Base-by-base conservation (phyloP, 805 yeast species). In the Grigorovia humatica region DNA sequence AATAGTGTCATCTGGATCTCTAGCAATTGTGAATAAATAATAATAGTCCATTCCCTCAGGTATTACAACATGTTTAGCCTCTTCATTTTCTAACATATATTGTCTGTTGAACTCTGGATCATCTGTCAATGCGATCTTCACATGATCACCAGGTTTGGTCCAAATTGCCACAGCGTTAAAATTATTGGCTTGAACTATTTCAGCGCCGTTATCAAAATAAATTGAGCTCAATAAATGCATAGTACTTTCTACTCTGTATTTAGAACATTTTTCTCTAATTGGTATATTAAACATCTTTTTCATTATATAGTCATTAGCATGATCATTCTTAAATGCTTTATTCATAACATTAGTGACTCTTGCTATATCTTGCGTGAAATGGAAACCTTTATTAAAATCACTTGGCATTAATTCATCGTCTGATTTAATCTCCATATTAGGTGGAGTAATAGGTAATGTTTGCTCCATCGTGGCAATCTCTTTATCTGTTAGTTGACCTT, bases 91-190 rank as follows among this genome's bases (percentile, higher is more conserved):
- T 17, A 57, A 62, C 40, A 62, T 59, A 53, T 65, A 67, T n/a
- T 59, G 56, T 48, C 58, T 53, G 54, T 66, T 63, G 56, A 67
- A 67, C 20, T 30, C 35, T 1, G 41, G 15, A 45, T 47, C 54
- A 1, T 57, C 53, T 2, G 47, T 45, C n/a, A 48, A 65, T 68
- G 45, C 56, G 52, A 17, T 66, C 61, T 17, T 55, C 48, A 20
- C 57, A 54, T 23, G 61, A 57, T 23, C 43, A 35, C 20, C 64
- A 59, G 35, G 69, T 68, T 13, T 53, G 45, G n/a, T 61, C 57
- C 60, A 64, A 63, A 43, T 66, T 54, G 65, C 65, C n/a, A 65
- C 70, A 29, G 70, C 68, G 55, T 66, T 63, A 52, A 60, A 66
- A 48, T 65, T 56, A 51, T 65, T 65, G 40, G 63, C 60, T 52